Base-by-base conservation (phyloP, 2,329 filamentous ascomycete species). In the Lecanicillium sp. region DNA sequence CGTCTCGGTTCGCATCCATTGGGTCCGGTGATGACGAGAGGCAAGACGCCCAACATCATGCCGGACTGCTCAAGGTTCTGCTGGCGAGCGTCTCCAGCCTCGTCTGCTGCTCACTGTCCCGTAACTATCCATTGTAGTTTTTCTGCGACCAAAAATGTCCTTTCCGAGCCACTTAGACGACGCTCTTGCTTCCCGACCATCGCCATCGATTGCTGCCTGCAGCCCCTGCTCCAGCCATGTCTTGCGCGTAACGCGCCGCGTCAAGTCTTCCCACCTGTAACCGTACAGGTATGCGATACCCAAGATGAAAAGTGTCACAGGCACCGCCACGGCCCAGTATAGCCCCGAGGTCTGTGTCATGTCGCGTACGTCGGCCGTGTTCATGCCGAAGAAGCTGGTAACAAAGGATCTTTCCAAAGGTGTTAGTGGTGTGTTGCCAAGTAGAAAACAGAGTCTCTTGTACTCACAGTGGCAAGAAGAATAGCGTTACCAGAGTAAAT, bases 321-420 rank as follows among this genome's bases (percentile, higher is more conserved):
- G 67, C 4, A 72, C 39, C 0, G 67, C 66, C 0, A 60, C 60
- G 3, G 59, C 61, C 70, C 69, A 73, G 54, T 68, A 72, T 3
- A 65, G 55, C 58, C 61, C 64, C 54, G 71, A 67, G 9, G 58
- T 60, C 1, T 58, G 51, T 5, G 64, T 56, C 56, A 67, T 67
- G 49, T 72, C 61, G 17, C 68, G 61, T 6, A 72, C 59, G 51
- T 70, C 70, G 17, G 59, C 57, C 3, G 68, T 69, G 54, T 72
- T 73, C 66, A 72, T 72, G 20, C 69, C 69, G 51, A 73, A 61
- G 44, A 68, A 64, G 44, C 62, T 64, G 3, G 60, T 59, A 20
- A 67, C 58, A 39, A 56, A 55, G 9, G 54, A 56, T 14, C 55
- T 56, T n/a, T 10, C 2, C 33, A 36, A 38, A 19, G 12, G n/a